These are phyloP conservation scores for Stagonosporopsis rhizophila DNA, from an alignment of 2,329 filamentous ascomycete species.

Conservation along the genomic window DNA sequence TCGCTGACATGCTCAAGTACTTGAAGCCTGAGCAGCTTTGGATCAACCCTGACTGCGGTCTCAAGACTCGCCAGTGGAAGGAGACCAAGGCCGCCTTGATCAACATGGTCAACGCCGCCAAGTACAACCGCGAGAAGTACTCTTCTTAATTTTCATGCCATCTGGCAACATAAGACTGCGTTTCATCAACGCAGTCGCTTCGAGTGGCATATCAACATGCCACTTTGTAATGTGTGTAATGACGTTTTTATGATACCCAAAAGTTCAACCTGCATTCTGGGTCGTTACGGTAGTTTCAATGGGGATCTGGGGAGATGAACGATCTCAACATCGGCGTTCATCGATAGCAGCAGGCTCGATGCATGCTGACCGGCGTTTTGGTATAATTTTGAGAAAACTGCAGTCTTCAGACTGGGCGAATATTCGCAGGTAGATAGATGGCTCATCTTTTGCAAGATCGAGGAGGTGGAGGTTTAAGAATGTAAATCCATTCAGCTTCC, in stretches of 20 bases:
- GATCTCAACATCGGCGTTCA: slow-evolving; percentile 52
- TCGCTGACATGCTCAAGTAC: slow-evolving; percentile 95
- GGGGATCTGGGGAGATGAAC: slow-evolving; percentile 38
- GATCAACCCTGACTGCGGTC: slow-evolving; percentile 99
- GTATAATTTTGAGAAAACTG: background rate
- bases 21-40: slow-evolving; percentile 98
- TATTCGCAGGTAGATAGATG: slow-evolving; percentile 11
- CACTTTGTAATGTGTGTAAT: slow-evolving; percentile 50
- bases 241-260: slow-evolving; percentile 52
- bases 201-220: slow-evolving; percentile 50
- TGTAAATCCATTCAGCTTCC: slow-evolving; percentile 18
- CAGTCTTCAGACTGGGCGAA: background rate
- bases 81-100: slow-evolving; percentile 95
- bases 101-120: slow-evolving; percentile 99
- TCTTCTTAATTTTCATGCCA: slow-evolving; percentile 58
- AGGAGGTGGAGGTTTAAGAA: slow-evolving; percentile 16
- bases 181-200: slow-evolving; percentile 44
- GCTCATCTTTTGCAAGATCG: background rate
- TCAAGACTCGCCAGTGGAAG: slow-evolving; percentile 98
- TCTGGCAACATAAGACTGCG: slow-evolving; percentile 32
- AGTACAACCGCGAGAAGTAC: slow-evolving; percentile 93
- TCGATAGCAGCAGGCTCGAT: slow-evolving; percentile 27
- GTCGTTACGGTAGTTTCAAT: slow-evolving; percentile 40
- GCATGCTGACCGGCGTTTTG: slow-evolving; percentile 19
- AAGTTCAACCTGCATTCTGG: slow-evolving; percentile 53